Evolutionary conservation across 495 filamentous ascomycete genomes (phyloP).

Genomic region (Penicillium goetzii): DNA sequence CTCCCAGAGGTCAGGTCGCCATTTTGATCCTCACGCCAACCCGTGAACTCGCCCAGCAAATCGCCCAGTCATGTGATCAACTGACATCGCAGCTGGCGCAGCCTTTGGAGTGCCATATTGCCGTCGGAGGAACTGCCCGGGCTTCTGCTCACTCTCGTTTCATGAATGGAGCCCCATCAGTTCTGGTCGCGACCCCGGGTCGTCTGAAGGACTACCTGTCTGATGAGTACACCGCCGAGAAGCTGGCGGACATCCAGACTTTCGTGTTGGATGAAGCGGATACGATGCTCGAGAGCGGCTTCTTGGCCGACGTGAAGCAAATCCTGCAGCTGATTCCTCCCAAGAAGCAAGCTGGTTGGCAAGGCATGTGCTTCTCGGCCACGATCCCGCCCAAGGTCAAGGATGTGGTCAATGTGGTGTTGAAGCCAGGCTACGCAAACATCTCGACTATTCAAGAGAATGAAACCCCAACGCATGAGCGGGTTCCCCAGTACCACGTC

Average conservation of each 20-base stretch:
- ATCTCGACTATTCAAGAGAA: constrained; percentile 66
- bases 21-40: constrained; percentile 69
- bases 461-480: constrained; percentile 62
- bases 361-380: constrained; percentile 74
- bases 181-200: constrained; percentile 67
- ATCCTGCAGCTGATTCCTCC: constrained; percentile 61
- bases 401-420: constrained; percentile 61
- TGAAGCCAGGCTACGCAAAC: constrained; percentile 57
- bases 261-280: constrained; percentile 71
- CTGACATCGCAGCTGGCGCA: constrained; percentile 48
- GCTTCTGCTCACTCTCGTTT: constrained; percentile 51
- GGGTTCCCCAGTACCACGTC: constrained; percentile 63
- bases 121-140: constrained; percentile 56
- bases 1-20: constrained; percentile 54
- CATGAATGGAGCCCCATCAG: constrained; percentile 51
- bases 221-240: constrained; percentile 45
- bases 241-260: constrained; percentile 57
- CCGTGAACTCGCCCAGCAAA: constrained; percentile 68
- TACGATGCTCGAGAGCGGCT: constrained; percentile 65
- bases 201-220: constrained; percentile 64
- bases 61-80: constrained; percentile 60
- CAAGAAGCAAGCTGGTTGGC: constrained; percentile 62
- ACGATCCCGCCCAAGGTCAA: constrained; percentile 67
- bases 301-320: constrained; percentile 59
- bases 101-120: constrained; percentile 54